phyloP scores from a whole-genome alignment of 257 asterid genomes.

The Parsonsia alboflavescens region DNA sequence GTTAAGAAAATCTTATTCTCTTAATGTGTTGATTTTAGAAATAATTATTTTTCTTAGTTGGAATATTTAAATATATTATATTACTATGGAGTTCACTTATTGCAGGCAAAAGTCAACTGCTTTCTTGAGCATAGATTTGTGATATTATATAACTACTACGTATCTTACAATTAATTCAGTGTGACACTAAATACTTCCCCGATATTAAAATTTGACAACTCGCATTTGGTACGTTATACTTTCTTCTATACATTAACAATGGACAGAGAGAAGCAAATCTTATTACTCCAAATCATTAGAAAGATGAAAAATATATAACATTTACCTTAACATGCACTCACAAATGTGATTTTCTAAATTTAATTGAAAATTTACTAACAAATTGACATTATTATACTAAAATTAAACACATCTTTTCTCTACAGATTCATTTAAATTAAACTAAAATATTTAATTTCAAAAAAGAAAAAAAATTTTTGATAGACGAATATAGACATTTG shows the following conservation, averaged over 20 bases:
- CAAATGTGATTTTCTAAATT: too few relatives aligned
- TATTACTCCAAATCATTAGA: too few relatives aligned
- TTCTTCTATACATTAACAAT: background rate
- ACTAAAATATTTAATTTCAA: too few relatives aligned
- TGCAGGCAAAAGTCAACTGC: constrained; percentile 19
- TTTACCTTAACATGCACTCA: too few relatives aligned
- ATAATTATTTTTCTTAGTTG: constrained; percentile 23
- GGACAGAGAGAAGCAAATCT: background rate
- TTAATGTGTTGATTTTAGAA: constrained; percentile 28
- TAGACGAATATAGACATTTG: too few relatives aligned
- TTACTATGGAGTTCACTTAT: constrained; percentile 7
- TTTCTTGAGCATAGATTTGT: background rate
- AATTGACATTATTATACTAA: too few relatives aligned
- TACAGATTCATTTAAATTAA: too few relatives aligned
- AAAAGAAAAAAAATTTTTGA: too few relatives aligned
- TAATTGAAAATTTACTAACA: too few relatives aligned
- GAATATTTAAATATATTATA: constrained; percentile 18
- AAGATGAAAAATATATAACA: too few relatives aligned
- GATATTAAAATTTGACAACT: background rate
- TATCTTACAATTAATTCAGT: too few relatives aligned
- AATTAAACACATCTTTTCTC: too few relatives aligned
- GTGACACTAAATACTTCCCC: background rate
- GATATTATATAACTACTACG: background rate
- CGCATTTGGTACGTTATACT: constrained; percentile 9
- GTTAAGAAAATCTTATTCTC: constrained; percentile 36